Evolutionary conservation across 2,329 filamentous ascomycete species (phyloP).

Genomic region (Cladosporium halotolerans): DNA sequence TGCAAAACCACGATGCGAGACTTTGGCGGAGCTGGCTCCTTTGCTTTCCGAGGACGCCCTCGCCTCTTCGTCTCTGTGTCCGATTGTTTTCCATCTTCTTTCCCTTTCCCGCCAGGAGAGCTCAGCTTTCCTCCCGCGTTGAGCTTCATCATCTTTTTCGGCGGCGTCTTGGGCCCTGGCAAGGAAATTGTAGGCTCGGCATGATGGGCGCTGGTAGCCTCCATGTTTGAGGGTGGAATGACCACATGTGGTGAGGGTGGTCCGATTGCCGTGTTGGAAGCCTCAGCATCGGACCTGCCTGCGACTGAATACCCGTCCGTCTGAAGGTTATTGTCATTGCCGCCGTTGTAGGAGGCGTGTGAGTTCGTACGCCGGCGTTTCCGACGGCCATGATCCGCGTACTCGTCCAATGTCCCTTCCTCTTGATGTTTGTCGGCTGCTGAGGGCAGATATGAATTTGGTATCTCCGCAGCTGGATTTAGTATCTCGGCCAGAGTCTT

Average conservation of each 20-base stretch:
- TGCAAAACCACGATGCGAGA: conserved; percentile 23
- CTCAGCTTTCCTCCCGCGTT: conserved; percentile 42
- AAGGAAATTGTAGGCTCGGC: conserved; percentile 10
- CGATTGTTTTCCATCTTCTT: conserved; percentile 15
- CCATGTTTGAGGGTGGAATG: conserved; percentile 12
- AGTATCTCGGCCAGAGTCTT: conserved; percentile 24
- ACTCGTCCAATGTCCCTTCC: conserved; percentile 10
- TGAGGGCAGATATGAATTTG: neutral
- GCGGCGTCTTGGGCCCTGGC: conserved; percentile 19
- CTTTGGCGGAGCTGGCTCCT: conserved; percentile 13
- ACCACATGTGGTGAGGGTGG: neutral
- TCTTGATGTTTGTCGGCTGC: neutral
- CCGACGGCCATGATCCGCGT: conserved; percentile 27
- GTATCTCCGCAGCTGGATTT: conserved; percentile 13
- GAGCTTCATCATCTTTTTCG: conserved; percentile 35
- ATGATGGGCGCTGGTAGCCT: neutral
- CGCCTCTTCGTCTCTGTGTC: conserved; percentile 18
- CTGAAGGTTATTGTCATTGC: neutral
- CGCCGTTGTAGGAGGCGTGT: conserved; percentile 9
- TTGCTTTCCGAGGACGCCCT: conserved; percentile 25
- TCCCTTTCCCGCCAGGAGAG: conserved; percentile 29
- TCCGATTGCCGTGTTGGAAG: neutral
- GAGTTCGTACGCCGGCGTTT: conserved; percentile 35
- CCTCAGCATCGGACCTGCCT: neutral
- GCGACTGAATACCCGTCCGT: no score